phyloP scores from a whole-genome alignment of 2,329 filamentous ascomycete genomes.

The Xylaria hypoxylon region DNA sequence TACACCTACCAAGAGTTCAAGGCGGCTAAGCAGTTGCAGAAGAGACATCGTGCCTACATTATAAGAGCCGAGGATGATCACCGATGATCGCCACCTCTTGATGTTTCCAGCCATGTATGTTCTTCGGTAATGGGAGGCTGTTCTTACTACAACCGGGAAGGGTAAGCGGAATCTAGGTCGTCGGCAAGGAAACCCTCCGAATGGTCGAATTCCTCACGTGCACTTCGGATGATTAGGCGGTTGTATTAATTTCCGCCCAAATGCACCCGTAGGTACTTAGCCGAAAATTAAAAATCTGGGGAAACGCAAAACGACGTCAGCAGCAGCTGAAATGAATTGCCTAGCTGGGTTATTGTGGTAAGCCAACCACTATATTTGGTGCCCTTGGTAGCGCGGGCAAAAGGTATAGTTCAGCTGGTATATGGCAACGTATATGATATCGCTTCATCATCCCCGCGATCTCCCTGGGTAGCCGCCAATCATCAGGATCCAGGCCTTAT shows the following conservation, averaged over 20 bases:
- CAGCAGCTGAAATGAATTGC: conserved; percentile 25
- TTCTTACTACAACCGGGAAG: conserved; percentile 17
- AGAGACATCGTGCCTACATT: conserved; percentile 30
- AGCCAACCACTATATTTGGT: conserved; percentile 12
- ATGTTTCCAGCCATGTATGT: not conserved
- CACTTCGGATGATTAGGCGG: conserved; percentile 35
- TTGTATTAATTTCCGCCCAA: conserved; percentile 20
- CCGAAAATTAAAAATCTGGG: conserved; percentile 37
- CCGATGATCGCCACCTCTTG: not conserved
- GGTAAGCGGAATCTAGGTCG: conserved; percentile 34
- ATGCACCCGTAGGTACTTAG: conserved; percentile 33
- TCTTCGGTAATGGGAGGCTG: conserved; percentile 8
- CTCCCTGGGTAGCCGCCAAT: not conserved
- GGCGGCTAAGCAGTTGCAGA: conserved; percentile 19
- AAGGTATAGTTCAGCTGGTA: conserved; percentile 19
- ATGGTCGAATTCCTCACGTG: conserved; percentile 28
- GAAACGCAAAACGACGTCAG: conserved; percentile 33
- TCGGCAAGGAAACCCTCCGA: conserved; percentile 27
- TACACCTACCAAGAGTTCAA: conserved; percentile 18
- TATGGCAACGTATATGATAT: conserved; percentile 1
- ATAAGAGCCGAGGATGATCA: conserved; percentile 25
- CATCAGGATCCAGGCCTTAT: conserved; percentile 1
- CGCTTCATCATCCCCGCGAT: not conserved
- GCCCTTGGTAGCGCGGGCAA: conserved; percentile 15
- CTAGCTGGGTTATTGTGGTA: conserved; percentile 15